Percentiles rank a stretch among this genome's conserved stretches.
phyloP scores from a whole-genome alignment of 257 asterid genomes.

The Solanum boliviense region DNA sequence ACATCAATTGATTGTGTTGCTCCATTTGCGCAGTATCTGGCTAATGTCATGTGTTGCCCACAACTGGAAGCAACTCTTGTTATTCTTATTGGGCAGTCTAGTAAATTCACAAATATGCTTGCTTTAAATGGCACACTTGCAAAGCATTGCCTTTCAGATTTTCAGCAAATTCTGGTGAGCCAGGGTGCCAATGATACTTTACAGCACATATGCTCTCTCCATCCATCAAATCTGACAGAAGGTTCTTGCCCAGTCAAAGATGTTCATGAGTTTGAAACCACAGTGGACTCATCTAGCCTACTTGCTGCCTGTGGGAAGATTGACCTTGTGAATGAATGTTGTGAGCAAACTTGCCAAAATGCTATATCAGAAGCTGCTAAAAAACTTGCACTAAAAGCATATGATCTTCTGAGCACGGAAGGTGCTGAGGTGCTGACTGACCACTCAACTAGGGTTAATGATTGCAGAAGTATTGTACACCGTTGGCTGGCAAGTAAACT shows the following conservation, averaged over 20 bases:
- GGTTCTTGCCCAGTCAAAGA: conserved; percentile 85
- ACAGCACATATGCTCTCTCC: conserved; percentile 67
- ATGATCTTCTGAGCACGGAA: conserved; percentile 45
- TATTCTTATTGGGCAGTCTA: conserved; percentile 76
- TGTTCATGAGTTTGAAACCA: conserved; percentile 65
- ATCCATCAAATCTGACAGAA: conserved; percentile 71
- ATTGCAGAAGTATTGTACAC: conserved; percentile 68
- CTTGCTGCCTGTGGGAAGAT: conserved; percentile 83
- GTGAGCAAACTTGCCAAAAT: conserved; percentile 88
- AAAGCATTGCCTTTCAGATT: conserved; percentile 76
- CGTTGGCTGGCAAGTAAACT: conserved; percentile 97
- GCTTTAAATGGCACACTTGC: conserved; percentile 64
- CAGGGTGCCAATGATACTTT: conserved; percentile 77
- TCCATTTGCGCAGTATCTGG: conserved; percentile 79
- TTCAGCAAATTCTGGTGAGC: conserved; percentile 66
- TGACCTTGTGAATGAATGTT: conserved; percentile 82
- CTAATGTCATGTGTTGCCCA: conserved; percentile 97
- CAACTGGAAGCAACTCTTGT: conserved; percentile 84
- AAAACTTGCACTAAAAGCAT: conserved; percentile 70
- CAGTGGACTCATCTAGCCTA: conserved; percentile 58
- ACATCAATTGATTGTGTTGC: conserved; percentile 88
- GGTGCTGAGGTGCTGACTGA: conserved; percentile 47
- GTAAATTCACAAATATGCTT: conserved; percentile 55
- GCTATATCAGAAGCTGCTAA: conserved; percentile 81
- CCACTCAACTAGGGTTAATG: conserved; percentile 57